Conservation (phyloP, 192 early-diverging fungal species). For the Coemansia reversa region DNA sequence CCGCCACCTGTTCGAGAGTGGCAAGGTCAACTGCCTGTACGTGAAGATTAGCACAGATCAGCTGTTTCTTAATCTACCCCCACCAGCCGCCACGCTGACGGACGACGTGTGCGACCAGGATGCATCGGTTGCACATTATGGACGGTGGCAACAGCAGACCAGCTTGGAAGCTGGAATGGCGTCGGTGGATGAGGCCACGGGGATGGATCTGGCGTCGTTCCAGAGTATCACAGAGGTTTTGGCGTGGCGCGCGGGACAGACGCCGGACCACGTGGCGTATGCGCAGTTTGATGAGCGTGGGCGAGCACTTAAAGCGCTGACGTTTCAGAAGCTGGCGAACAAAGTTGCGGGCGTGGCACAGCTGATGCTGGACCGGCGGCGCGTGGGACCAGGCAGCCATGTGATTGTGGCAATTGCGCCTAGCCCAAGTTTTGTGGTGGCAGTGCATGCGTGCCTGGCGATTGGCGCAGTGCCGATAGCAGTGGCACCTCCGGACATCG, state of each 20-base stretch:
- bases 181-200: slow-evolving; percentile 69
- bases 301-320: slow-evolving; percentile 62
- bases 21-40: slow-evolving; percentile 57
- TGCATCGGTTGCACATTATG: slow-evolving; percentile 42
- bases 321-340: slow-evolving; percentile 68
- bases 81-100: slow-evolving; percentile 45
- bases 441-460: slow-evolving; percentile 79
- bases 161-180: slow-evolving; percentile 64
- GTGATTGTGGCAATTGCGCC: slow-evolving; percentile 66
- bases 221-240: slow-evolving; percentile 69
- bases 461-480: slow-evolving; percentile 74
- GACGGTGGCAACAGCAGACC: slow-evolving; percentile 65
- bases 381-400: slow-evolving; percentile 58
- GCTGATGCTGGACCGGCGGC: slow-evolving; percentile 61
- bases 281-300: slow-evolving; percentile 59
- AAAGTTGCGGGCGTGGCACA: slow-evolving; percentile 67
- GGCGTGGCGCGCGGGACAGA: slow-evolving; percentile 65
- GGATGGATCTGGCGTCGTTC: slow-evolving; percentile 67
- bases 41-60: slow-evolving; percentile 61
- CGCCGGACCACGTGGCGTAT: slow-evolving; percentile 67
- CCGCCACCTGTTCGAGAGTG: slow-evolving; percentile 63
- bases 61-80: slow-evolving; percentile 64
- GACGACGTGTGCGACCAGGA: slow-evolving; percentile 32
- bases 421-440: slow-evolving; percentile 67
- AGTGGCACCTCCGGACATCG: slow-evolving; percentile 64